Conservation (phyloP, 2,329 filamentous ascomycete genomes). For the Cercospora sp. region DNA sequence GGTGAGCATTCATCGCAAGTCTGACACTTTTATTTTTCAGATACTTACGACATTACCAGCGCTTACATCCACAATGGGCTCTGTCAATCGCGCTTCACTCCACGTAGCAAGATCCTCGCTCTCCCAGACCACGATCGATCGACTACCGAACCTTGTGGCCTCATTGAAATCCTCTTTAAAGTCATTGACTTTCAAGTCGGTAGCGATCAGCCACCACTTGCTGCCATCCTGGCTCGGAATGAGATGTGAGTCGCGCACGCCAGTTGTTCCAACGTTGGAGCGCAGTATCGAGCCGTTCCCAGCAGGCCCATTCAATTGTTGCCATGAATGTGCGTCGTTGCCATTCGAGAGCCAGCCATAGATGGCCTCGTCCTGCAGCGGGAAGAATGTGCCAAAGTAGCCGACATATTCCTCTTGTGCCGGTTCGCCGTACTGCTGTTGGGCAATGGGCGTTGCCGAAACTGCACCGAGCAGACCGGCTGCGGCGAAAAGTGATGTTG, state of each 20-base stretch:
- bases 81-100: conserved; percentile 16
- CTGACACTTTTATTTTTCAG: no score
- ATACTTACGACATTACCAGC: conserved; percentile 22
- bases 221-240: conserved; percentile 18
- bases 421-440: conserved; percentile 4
- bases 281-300: conserved; percentile 20
- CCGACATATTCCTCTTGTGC: conserved; percentile 17
- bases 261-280: conserved; percentile 20
- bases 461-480: conserved; percentile 2
- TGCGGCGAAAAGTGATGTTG: not conserved
- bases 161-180: conserved; percentile 31
- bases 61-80: conserved; percentile 14
- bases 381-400: conserved; percentile 29
- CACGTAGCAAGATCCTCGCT: conserved; percentile 19
- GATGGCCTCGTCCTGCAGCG: conserved; percentile 37
- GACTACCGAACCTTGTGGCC: conserved; percentile 30
- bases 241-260: conserved; percentile 25
- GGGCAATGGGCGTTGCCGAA: not conserved
- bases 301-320: conserved; percentile 15
- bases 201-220: conserved; percentile 27
- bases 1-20: not conserved
- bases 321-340: conserved; percentile 25
- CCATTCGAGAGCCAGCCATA: conserved; percentile 24
- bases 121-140: conserved; percentile 26
- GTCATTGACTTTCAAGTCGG: conserved; percentile 29